Base-by-base conservation (phyloP, 192 early-diverging fungal genomes). In the Coemansia sp. region DNA sequence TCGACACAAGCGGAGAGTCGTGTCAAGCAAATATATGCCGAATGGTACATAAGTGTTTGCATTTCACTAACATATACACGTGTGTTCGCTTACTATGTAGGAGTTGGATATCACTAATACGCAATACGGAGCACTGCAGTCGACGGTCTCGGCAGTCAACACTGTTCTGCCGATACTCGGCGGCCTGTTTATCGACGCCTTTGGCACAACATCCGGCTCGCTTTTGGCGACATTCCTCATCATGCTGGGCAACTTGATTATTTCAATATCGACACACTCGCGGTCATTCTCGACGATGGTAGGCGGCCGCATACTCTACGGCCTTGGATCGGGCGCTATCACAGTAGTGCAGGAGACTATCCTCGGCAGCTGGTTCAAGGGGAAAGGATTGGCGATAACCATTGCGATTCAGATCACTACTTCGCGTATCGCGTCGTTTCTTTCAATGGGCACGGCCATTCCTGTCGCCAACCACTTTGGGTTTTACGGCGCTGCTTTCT, bases 261-360 rank as follows among this genome's bases (percentile, higher is more conserved):
- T 86, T 22, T 86, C 86, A 15, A 50, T 88, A 2, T 87, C 87
- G 2, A 80, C 85, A 3, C 87, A 81, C 43, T 68, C 39, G 22
- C 74, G 39, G 44, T 85, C 67, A 47, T 76, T 84, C 53, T 71
- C 76, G 16, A 71, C 81, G 29, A 89, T 91, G 89, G 80, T 90
- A 4, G 64, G 72, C 12, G 86, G 86, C 6, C 83, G 84, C 39
- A 75, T 84, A 18, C 74, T 88, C n/a, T 89, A 80, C 62, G 90
- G 92, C 13, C 86, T 92, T 5, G 92, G 92, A 16, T 88, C 87
- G 15, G 91, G 89, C 3, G 87, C 91, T n/a, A 88, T 93, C 49
- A 87, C 89, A 0, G 90, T 91, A 44, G 88, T 91, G n/a, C 92
- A 93, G 76, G 91, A 93, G 66, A 93, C 91, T 5, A 93, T 93